Base-by-base conservation (phyloP, 1,284 basidiomycete species). In the Naganishia sp. region DNA sequence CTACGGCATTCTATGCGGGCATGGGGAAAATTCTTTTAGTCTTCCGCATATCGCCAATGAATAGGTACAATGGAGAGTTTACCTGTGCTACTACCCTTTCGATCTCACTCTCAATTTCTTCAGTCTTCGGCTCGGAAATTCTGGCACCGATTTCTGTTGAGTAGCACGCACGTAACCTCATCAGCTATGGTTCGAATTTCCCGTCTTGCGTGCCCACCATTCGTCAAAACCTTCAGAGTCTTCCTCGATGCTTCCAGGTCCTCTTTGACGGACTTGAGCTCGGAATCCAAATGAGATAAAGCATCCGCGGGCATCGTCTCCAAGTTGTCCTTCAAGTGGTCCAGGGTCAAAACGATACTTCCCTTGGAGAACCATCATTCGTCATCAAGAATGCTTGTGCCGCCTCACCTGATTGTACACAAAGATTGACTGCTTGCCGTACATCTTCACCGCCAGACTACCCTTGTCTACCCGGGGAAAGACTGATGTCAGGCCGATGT, bases 361-460 rank as follows among this genome's bases (percentile, higher is more conserved):
- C 39, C 9, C 48, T 46, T 1, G 3, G 5, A 33, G 63, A 60
- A 55, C n/a, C 31, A 7, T 16, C 49, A 50, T 28, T 23, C n/a
- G 49, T 15, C 21, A 25, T 6, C 18, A 2, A 28, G 28, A 28
- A 10, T 21, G 15, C 15, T 16, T 59, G 10, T 42, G 28, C 21
- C 31, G 7, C 45, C 74, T 49, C 33, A 76, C 78, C 69, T 80
- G 79, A 64, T 78, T 79, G 70, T 78, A 80, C 1, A 79, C 75
- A 59, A 77, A 80, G 68, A 80, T 76, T 0, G 87, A 88, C 16
- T 87, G 89, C 77, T 94, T 94, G 15, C 90, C 91, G 88, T 77
- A 73, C 16, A 66, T 64, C 68, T 79, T 78, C 54, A 75, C 55
- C 0, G 75, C 77, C n/a, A 80, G 67, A 49, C 55, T 64, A 13